These are phyloP conservation scores for Miscanthus lutarioriparius DNA, from an alignment of 176 grass and related monocot genomes.

Conservation along the genomic window DNA sequence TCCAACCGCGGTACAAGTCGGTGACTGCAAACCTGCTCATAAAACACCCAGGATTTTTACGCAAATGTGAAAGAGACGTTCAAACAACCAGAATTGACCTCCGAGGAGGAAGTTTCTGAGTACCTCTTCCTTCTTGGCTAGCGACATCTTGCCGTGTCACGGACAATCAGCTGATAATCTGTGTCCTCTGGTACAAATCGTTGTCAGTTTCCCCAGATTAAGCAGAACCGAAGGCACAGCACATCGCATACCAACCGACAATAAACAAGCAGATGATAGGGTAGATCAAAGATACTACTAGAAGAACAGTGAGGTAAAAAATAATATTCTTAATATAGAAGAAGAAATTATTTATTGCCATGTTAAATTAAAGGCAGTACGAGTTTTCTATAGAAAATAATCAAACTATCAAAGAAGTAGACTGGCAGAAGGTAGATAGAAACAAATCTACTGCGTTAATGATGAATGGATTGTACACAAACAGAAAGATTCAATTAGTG, in stretches of 20 bases:
- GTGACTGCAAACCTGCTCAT: slow-evolving; percentile 44
- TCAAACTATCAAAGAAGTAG: not conserved
- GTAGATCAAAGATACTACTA: slow-evolving; percentile 26
- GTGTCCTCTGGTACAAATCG: slow-evolving; percentile 34
- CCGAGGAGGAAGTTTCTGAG: slow-evolving; percentile 8
- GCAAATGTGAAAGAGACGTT: slow-evolving; percentile 5
- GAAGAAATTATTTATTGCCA: not conserved
- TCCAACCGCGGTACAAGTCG: slow-evolving; percentile 15
- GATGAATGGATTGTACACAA: not conserved
- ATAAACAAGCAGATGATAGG: not conserved
- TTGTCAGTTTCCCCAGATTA: slow-evolving; percentile 36
- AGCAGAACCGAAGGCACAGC: slow-evolving; percentile 19
- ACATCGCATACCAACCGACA: slow-evolving; percentile 5
- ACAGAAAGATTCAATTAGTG: not conserved
- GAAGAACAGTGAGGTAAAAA: not conserved
- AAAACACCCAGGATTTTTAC: slow-evolving; percentile 23
- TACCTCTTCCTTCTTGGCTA: slow-evolving; percentile 62
- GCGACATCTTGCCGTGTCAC: slow-evolving; percentile 33
- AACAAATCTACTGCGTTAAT: slow-evolving; percentile 5
- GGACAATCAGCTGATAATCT: not conserved
- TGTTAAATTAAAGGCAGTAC: not conserved
- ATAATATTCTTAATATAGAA: not conserved
- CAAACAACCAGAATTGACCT: slow-evolving; percentile 20
- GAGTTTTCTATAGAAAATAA: not conserved
- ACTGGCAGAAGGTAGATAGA: not conserved